phyloP scores from a whole-genome alignment of 2,329 filamentous ascomycete genomes.

The Dothideomycetes sp. region DNA sequence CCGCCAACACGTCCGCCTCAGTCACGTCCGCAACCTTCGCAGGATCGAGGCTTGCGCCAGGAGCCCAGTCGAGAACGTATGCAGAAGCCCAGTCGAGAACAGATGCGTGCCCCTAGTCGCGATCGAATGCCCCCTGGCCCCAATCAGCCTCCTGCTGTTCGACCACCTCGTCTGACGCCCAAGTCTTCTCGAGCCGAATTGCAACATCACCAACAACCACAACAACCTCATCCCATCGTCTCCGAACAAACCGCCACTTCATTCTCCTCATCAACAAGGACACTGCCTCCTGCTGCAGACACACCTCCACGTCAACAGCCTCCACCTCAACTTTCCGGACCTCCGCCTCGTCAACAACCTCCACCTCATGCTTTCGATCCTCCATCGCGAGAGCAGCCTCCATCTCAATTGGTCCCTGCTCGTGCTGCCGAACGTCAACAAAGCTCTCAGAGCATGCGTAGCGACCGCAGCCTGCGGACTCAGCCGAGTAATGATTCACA shows the following conservation, averaged over 20 bases:
- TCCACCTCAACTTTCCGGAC: too few relatives aligned
- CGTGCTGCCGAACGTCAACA: slow-evolving; percentile 20
- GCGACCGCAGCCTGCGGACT: slow-evolving; percentile 25
- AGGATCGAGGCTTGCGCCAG: slow-evolving; percentile 14
- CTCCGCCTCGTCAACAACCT: slow-evolving; percentile 5
- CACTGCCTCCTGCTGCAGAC: too few relatives aligned
- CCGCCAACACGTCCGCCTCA: slow-evolving; percentile 4
- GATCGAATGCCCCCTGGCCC: slow-evolving; percentile 14
- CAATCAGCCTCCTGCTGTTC: slow-evolving; percentile 1
- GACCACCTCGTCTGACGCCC: slow-evolving; percentile 30
- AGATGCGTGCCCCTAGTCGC: slow-evolving; percentile 25
- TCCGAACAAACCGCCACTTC: too few relatives aligned
- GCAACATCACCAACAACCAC: slow-evolving; percentile 8
- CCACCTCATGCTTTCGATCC: slow-evolving; percentile 1
- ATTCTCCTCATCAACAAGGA: too few relatives aligned
- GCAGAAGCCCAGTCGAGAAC: slow-evolving; percentile 21
- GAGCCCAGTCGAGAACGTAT: slow-evolving; percentile 15
- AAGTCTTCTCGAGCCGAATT: slow-evolving; percentile 33
- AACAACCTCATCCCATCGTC: not conserved
- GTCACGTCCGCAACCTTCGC: slow-evolving; percentile 4
- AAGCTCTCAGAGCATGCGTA: slow-evolving; percentile 27
- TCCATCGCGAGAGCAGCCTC: not conserved
- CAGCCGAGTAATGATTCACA: slow-evolving; percentile 3
- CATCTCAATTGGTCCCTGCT: not conserved
- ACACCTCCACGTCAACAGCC: slow-evolving; percentile 6